phyloP scores from a whole-genome alignment of 129 eudicot genomes.

The Calendula officinalis region DNA sequence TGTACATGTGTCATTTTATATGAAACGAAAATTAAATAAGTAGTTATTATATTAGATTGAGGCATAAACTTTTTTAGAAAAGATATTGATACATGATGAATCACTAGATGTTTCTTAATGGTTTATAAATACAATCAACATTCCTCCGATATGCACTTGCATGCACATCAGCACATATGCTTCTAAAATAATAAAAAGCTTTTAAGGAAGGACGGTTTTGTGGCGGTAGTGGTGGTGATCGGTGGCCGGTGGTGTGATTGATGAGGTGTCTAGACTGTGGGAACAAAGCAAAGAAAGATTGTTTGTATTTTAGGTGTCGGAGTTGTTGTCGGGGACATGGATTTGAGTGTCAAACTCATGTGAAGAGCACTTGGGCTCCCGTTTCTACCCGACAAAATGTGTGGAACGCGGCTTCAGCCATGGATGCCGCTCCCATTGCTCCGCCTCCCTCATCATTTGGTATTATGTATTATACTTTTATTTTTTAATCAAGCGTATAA shows the following conservation, averaged over 20 bases:
- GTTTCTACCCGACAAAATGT: constrained; percentile 43
- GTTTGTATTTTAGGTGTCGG: constrained; percentile 61
- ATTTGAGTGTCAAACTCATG: constrained; percentile 72
- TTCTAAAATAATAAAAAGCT: constrained; percentile 2
- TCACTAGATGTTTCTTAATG: constrained; percentile 3
- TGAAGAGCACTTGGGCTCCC: constrained; percentile 90
- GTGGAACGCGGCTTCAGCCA: constrained; percentile 21
- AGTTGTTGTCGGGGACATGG: constrained; percentile 78
- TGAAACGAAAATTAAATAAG: neutral
- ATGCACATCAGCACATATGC: constrained; percentile 19
- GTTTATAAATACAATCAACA: neutral
- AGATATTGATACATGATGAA: constrained; percentile 21
- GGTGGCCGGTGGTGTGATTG: neutral
- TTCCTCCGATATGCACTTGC: constrained; percentile 10
- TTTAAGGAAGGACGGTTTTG: neutral
- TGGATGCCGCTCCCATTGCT: constrained; percentile 19
- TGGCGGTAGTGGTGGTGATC: neutral
- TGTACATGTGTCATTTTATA: constrained; percentile 13
- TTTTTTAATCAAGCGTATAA: no score
- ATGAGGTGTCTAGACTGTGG: constrained; percentile 87
- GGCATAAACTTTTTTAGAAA: constrained; percentile 10
- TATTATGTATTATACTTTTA: neutral
- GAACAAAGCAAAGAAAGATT: constrained; percentile 84
- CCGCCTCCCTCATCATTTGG: constrained; percentile 22
- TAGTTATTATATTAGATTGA: neutral